Evolutionary conservation across 495 filamentous ascomycete genomes (phyloP).

Genomic region (Opeltia flavorubescens): DNA sequence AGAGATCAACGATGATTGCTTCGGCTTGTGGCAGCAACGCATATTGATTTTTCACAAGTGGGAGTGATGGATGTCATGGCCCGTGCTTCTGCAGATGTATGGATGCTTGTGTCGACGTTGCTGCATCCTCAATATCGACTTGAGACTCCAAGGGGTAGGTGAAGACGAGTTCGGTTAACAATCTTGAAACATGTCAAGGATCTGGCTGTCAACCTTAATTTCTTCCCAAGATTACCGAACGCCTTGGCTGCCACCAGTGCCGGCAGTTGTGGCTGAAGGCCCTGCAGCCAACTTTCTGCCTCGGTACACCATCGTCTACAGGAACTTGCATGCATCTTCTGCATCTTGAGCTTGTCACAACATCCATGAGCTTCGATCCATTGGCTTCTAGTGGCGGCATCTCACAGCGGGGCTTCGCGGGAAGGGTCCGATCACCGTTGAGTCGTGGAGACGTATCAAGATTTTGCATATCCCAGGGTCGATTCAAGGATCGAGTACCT

Average conservation of each 20-base stretch:
- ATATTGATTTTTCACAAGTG: too few relatives aligned
- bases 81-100: too few relatives aligned
- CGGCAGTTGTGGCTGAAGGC: not conserved
- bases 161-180: not conserved
- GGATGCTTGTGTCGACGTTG: too few relatives aligned
- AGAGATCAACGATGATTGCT: too few relatives aligned
- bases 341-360: not conserved
- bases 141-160: too few relatives aligned
- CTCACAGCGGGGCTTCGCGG: not conserved
- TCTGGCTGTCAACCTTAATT: too few relatives aligned
- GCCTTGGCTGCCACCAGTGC: not conserved
- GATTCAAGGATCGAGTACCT: too few relatives aligned
- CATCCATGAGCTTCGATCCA: not conserved
- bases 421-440: not conserved
- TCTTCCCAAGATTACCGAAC: not conserved
- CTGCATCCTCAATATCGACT: too few relatives aligned
- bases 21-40: too few relatives aligned
- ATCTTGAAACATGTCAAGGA: not conserved
- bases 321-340: not conserved
- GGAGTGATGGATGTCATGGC: too few relatives aligned
- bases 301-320: not conserved
- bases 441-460: too few relatives aligned
- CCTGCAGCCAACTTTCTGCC: not conserved
- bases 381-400: not conserved
- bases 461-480: too few relatives aligned